Conservation (phyloP, 306 rosid species). For the Vigna hirtella region DNA sequence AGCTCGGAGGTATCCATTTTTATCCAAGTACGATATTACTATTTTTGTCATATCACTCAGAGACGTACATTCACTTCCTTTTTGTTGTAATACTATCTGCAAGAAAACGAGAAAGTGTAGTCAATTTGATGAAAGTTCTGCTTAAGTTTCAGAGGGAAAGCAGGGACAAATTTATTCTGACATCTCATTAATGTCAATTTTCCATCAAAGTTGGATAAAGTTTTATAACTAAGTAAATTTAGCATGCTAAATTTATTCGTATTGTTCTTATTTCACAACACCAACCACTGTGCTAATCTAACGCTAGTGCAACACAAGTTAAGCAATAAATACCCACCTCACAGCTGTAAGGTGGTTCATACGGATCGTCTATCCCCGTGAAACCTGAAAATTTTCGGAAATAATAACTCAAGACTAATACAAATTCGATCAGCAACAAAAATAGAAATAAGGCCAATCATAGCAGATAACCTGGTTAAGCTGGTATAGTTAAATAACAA, state of each 20-base stretch:
- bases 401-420: constrained; percentile 21
- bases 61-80: constrained; percentile 56
- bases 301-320: neutral
- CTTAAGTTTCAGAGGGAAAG: constrained; percentile 28
- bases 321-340: constrained; percentile 65
- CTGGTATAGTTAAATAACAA: neutral
- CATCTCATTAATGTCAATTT: constrained; percentile 12
- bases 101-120: constrained; percentile 30
- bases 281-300: neutral
- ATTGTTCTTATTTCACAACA: constrained; percentile 8
- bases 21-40: constrained; percentile 74
- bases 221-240: neutral
- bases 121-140: neutral
- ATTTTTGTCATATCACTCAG: constrained; percentile 63
- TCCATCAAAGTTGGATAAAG: constrained; percentile 32
- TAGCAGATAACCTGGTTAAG: constrained; percentile 23
- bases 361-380: constrained; percentile 92
- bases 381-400: constrained; percentile 68
- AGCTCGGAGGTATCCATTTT: constrained; percentile 70
- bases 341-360: constrained; percentile 74
- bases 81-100: constrained; percentile 75
- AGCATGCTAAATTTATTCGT: constrained; percentile 22
- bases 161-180: neutral
- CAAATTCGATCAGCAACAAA: neutral
- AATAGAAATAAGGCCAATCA: constrained; percentile 5